phyloP scores from a whole-genome alignment of 257 asterid species.

The Plantago major region DNA sequence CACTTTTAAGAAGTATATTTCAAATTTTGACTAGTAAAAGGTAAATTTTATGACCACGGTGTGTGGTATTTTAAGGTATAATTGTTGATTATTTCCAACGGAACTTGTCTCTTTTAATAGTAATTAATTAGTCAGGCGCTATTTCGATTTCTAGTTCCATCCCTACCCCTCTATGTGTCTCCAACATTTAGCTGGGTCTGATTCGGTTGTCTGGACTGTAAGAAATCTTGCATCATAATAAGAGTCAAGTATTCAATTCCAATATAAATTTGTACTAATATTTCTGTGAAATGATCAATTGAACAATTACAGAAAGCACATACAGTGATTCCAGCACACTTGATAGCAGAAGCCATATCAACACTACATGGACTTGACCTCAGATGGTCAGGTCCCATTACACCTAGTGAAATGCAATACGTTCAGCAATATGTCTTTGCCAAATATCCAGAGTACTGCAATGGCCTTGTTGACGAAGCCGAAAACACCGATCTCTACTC shows the following conservation, averaged over 20 bases:
- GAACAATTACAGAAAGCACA: slow-evolving; percentile 46
- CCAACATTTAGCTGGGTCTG: no score
- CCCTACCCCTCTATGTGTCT: no score
- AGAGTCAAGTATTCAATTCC: neutral
- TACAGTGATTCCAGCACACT: slow-evolving; percentile 71
- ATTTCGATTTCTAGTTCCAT: no score
- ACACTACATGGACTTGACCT: slow-evolving; percentile 72
- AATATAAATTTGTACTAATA: neutral
- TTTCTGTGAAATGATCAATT: slow-evolving; percentile 1
- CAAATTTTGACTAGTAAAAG: no score
- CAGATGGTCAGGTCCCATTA: slow-evolving; percentile 89
- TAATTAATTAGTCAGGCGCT: no score
- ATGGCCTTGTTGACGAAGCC: slow-evolving; percentile 47
- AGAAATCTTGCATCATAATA: no score
- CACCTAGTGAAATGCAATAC: slow-evolving; percentile 69
- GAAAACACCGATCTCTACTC: slow-evolving; percentile 38
- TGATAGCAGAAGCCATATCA: slow-evolving; percentile 83
- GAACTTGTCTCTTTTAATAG: no score
- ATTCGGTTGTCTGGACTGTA: no score
- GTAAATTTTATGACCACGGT: no score
- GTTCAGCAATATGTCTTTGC: slow-evolving; percentile 74
- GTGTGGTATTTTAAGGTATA: no score
- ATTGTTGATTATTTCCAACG: no score
- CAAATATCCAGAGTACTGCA: slow-evolving; percentile 70
- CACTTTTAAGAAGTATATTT: no score